A percentile compares a stretch with the other conserved stretches of the same genome.
Conservation (phyloP, 495 filamentous ascomycete species). For the Parathielavia appendiculata region DNA sequence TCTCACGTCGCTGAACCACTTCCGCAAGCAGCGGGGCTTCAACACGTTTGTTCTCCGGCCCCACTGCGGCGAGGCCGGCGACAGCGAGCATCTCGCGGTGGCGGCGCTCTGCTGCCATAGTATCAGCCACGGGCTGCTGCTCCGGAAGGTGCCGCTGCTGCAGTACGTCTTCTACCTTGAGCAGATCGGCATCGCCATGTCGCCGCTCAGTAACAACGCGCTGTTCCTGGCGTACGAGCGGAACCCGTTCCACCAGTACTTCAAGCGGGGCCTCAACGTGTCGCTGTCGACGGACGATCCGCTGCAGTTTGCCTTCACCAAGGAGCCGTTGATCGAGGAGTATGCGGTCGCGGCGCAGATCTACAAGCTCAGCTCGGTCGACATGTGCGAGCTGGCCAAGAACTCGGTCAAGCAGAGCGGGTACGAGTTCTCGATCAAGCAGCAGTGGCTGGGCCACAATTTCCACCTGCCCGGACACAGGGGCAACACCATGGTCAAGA, state of each 20-base stretch:
- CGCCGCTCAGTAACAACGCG: conserved; percentile 94
- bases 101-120: conserved; percentile 93
- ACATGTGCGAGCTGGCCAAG: conserved; percentile 98
- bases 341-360: conserved; percentile 98
- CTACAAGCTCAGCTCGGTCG: conserved; percentile 92
- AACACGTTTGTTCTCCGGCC: conserved; percentile 92
- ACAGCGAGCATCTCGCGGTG: conserved; percentile 91
- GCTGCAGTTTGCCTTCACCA: conserved; percentile 96
- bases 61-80: conserved; percentile 94
- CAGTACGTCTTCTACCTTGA: conserved; percentile 98
- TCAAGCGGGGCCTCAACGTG: conserved; percentile 89
- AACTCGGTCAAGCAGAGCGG: conserved; percentile 93
- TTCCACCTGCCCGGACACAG: conserved; percentile 66
- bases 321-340: conserved; percentile 96
- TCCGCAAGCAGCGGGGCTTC: conserved; percentile 86
- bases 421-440: conserved; percentile 83
- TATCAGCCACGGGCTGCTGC: conserved; percentile 89
- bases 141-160: conserved; percentile 88
- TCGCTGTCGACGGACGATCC: conserved; percentile 96
- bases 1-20: conserved; percentile 84
- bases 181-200: conserved; percentile 98
- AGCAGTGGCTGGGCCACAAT: conserved; percentile 77
- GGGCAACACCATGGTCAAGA: conserved; percentile 90
- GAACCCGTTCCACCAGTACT: conserved; percentile 93
- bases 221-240: conserved; percentile 95